A percentile compares a stretch with the other conserved stretches of the same genome.
Evolutionary conservation across 2,329 filamentous ascomycete species (phyloP).

Genomic region (Atkinsonella texensis): DNA sequence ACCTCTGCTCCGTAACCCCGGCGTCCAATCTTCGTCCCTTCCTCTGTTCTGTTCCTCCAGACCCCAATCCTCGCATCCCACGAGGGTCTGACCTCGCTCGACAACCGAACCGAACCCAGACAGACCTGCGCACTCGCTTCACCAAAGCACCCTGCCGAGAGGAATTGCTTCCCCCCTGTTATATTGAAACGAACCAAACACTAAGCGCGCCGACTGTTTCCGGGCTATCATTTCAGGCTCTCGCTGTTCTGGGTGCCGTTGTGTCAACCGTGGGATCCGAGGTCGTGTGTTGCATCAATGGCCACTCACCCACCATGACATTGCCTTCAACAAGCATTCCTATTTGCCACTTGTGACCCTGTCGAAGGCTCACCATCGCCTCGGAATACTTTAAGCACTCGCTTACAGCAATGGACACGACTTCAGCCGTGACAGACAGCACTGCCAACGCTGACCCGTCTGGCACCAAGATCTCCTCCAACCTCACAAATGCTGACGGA

Average conservation of each 20-base stretch:
- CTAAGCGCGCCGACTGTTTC: background rate
- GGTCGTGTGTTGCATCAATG: conserved; percentile 15
- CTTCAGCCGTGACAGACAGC: conserved; percentile 13
- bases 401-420: conserved; percentile 23
- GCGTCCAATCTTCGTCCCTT: conserved; percentile 5
- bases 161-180: background rate
- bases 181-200: background rate
- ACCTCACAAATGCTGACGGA: background rate
- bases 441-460: conserved; percentile 10
- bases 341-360: conserved; percentile 15
- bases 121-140: background rate
- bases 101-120: background rate
- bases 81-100: background rate
- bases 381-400: conserved; percentile 16
- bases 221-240: background rate
- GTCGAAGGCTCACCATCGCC: conserved; percentile 18
- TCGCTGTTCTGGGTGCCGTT: background rate
- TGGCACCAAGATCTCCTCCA: conserved; percentile 4
- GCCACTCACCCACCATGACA: conserved; percentile 24
- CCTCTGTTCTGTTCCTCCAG: background rate
- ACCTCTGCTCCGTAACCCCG: background rate
- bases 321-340: conserved; percentile 1
- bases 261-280: conserved; percentile 5
- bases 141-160: background rate
- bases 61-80: background rate